Conservation (phyloP, 2,329 filamentous ascomycete genomes). For the Diplodia mutila region DNA sequence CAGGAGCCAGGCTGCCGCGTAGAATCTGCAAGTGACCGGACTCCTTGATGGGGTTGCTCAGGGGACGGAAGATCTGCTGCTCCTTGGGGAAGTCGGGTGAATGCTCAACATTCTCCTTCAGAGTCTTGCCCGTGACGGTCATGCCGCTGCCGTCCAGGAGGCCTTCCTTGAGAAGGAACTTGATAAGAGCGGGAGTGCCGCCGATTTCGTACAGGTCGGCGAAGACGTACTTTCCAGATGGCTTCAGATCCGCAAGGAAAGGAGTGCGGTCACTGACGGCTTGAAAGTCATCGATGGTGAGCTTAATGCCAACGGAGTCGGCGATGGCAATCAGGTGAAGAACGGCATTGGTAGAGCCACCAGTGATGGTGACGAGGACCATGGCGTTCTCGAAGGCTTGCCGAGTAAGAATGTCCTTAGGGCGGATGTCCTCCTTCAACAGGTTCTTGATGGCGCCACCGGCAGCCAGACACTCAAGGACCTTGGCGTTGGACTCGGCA, state of each 20-base stretch:
- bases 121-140: conserved; percentile 56
- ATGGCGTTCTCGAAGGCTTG: conserved; percentile 57
- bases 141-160: conserved; percentile 53
- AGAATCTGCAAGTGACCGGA: conserved; percentile 77
- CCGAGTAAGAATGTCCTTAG: conserved; percentile 54
- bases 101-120: conserved; percentile 56
- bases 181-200: conserved; percentile 54
- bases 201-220: conserved; percentile 63
- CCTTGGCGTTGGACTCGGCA: conserved; percentile 55
- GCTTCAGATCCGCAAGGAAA: conserved; percentile 56
- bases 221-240: conserved; percentile 58
- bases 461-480: conserved; percentile 54
- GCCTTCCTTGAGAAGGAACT: conserved; percentile 55
- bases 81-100: conserved; percentile 67
- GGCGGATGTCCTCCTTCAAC: conserved; percentile 55
- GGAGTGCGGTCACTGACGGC: conserved; percentile 54
- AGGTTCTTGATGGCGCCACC: conserved; percentile 56
- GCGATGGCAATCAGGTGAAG: conserved; percentile 57
- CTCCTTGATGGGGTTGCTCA: conserved; percentile 70
- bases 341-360: conserved; percentile 56
- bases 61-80: conserved; percentile 70
- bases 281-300: conserved; percentile 58
- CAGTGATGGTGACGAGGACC: conserved; percentile 55
- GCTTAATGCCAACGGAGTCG: conserved; percentile 54
- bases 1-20: conserved; percentile 69